A percentile compares a stretch with the other conserved stretches of the same genome.
phyloP scores from a whole-genome alignment of 2,329 filamentous ascomycete species.

The Aspergillus terreus region DNA sequence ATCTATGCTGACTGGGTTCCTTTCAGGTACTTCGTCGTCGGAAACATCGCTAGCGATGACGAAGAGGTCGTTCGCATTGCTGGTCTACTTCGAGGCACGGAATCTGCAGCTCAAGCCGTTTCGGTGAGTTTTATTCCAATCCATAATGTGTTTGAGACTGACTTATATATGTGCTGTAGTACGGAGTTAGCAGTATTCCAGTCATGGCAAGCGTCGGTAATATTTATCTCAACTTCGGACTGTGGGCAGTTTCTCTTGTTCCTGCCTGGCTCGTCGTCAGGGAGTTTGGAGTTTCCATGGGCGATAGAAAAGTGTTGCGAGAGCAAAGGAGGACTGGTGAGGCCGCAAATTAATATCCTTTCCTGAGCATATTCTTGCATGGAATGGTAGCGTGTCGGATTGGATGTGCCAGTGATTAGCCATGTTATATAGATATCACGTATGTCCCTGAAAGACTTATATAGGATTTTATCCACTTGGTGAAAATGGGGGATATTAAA shows the following conservation, averaged over 20 bases:
- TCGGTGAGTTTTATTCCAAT: constrained; percentile 43
- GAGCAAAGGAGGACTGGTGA: neutral
- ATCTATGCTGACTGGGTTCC: neutral
- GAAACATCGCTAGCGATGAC: constrained; percentile 59
- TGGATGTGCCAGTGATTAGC: no score
- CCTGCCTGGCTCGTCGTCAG: constrained; percentile 66
- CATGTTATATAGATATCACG: no score
- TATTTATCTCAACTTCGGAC: constrained; percentile 66
- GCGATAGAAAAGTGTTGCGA: constrained; percentile 24
- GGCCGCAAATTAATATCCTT: neutral
- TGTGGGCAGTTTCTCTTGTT: constrained; percentile 62
- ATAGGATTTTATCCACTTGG: no score
- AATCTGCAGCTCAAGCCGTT: constrained; percentile 69
- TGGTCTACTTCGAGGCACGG: constrained; percentile 64
- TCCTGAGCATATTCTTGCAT: neutral
- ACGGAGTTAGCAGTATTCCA: constrained; percentile 60
- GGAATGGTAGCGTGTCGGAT: no score
- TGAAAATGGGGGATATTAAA: no score
- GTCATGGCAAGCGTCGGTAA: constrained; percentile 63
- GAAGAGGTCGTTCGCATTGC: constrained; percentile 66
- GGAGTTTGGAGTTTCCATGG: constrained; percentile 46
- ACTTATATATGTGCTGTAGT: constrained; percentile 35
- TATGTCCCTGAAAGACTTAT: no score
- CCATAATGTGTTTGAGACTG: neutral
- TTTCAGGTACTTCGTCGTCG: constrained; percentile 64